Base-by-base conservation (phyloP, 1,139 yeast species). In the Candida freyschussii region DNA sequence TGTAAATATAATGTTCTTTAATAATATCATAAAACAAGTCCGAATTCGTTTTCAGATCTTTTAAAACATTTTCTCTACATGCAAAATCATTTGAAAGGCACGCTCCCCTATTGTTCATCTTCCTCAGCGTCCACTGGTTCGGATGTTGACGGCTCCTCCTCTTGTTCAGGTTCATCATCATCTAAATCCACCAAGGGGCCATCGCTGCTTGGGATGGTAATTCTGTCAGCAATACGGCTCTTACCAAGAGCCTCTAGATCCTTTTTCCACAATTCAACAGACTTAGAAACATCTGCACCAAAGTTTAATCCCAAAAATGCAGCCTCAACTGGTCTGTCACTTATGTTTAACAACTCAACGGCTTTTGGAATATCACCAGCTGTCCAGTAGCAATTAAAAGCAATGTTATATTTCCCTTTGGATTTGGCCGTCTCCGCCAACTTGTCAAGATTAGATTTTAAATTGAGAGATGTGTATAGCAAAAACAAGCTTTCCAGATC, bases 361-460 rank as follows among this genome's bases (percentile, higher is more conserved):
- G 93, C 82, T 30, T 69, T 68, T 16, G 65, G 62, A 27, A 75
- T 67, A 52, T 86, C 83, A 28, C 94, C 93, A 27, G 80, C 72
- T 36, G 78, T 67, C 97, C 97, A 91, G 60, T 79, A 77, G 15
- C 96, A 82, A 57, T 84, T 87, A 68, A 89, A 91, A 25, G 98
- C 96, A 43, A 91, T 69, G 56, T 91, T 91, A 60, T 78, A 85
- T 57, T 81, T 81, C 31, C 96, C 96, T 29, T 66, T 69, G 14
- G 60, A 62, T 49, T 72, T 77, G 33, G 95, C 89, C 33, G 63
- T 62, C 34, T 66, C 64, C 6, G 93, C 95, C 36, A 84, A 65
- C 39, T 67, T 63, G 20, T 63, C 57, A 45, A 91, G 71, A 30
- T 77, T 80, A 10, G 62, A 59, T 48, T 65, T 67, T 56, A 85